These are phyloP conservation scores for Ogataea pini DNA, from an alignment of 805 yeast genomes.

Conservation along the genomic window DNA sequence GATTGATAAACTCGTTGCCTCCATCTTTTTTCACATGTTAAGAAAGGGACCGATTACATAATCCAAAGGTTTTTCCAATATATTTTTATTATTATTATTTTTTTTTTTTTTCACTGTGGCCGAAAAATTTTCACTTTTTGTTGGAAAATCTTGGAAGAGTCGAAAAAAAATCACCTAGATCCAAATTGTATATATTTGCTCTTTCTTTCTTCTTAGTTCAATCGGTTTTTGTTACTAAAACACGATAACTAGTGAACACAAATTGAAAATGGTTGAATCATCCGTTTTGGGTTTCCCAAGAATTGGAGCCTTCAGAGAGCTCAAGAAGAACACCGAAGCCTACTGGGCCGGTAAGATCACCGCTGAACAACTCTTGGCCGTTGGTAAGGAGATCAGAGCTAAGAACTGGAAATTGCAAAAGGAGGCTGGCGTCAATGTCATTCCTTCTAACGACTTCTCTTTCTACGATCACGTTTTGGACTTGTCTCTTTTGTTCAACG, in stretches of 20 bases:
- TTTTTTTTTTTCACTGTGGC: slow-evolving; percentile 12
- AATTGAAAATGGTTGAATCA: slow-evolving; percentile 81
- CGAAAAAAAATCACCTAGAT: background rate
- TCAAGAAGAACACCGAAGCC: slow-evolving; percentile 97
- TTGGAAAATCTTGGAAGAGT: slow-evolving; percentile 12
- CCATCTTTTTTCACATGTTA: slow-evolving; percentile 1
- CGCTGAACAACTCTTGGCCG: slow-evolving; percentile 83
- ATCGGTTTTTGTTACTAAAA: slow-evolving; percentile 3
- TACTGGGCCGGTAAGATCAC: slow-evolving; percentile 96
- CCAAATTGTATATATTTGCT: background rate
- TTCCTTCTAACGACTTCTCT: slow-evolving; percentile 97
- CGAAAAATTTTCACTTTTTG: slow-evolving; percentile 22
- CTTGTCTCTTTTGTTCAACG: slow-evolving; percentile 89
- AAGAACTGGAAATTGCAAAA: slow-evolving; percentile 97
- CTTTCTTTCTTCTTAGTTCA: background rate
- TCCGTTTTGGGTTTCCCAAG: slow-evolving; percentile 99
- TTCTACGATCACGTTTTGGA: slow-evolving; percentile 97
- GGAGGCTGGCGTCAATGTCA: slow-evolving; percentile 95
- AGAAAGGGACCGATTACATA: background rate
- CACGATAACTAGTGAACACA: slow-evolving; percentile 4
- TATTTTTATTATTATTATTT: background rate
- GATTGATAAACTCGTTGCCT: too few relatives aligned
- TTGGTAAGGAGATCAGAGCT: slow-evolving; percentile 94
- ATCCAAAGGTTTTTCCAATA: background rate
- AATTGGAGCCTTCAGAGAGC: slow-evolving; percentile 99